These are phyloP conservation scores for Vinca minor DNA, from an alignment of 257 asterid genomes.

Conservation along the genomic window DNA sequence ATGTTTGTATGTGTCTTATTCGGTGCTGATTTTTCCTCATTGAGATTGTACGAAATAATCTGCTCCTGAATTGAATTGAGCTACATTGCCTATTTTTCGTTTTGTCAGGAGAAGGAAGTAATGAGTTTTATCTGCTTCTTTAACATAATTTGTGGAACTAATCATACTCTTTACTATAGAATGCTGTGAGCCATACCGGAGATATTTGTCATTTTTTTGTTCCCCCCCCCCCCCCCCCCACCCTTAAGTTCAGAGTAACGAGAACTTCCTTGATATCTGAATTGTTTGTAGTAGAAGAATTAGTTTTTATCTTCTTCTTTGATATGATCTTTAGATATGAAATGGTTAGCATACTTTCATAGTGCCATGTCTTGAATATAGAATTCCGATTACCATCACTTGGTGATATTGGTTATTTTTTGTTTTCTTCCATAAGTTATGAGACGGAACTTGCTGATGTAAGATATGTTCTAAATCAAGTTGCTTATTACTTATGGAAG, in stretches of 20 bases:
- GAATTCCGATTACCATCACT: background rate
- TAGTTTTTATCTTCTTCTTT: background rate
- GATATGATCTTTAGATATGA: background rate
- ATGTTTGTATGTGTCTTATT: background rate
- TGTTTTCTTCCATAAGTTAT: background rate
- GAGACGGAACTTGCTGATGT: background rate
- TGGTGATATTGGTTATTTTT: background rate
- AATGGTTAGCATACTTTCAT: too few species aligned
- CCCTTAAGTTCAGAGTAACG: too few species aligned
- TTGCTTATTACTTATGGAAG: too few species aligned
- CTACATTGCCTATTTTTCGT: too few species aligned
- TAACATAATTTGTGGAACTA: background rate
- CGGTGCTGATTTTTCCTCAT: background rate
- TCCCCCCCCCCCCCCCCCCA: too few species aligned
- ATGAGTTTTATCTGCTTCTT: background rate
- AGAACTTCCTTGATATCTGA: too few species aligned
- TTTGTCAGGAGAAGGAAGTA: background rate
- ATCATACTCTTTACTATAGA: too few species aligned
- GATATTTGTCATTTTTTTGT: too few species aligned
- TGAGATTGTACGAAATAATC: background rate
- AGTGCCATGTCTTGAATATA: background rate
- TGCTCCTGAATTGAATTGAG: too few species aligned
- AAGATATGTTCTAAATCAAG: too few species aligned
- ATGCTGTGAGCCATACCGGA: too few species aligned
- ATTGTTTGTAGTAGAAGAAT: too few species aligned